phyloP scores from a whole-genome alignment of 768 basidiomycete species.

The Rubroboletus pulcherrimus region DNA sequence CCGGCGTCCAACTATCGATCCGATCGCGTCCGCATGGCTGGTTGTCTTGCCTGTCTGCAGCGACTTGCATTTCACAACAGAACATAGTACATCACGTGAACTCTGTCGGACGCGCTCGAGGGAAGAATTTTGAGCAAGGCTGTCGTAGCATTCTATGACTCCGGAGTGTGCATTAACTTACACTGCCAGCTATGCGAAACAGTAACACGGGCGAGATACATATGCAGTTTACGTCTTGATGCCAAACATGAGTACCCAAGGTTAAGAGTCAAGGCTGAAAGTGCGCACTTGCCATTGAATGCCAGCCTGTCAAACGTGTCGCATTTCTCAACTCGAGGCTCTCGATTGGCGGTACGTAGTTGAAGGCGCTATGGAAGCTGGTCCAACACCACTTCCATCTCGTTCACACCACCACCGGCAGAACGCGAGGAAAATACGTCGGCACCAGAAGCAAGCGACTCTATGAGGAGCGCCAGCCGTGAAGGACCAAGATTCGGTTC shows the following conservation, averaged over 20 bases:
- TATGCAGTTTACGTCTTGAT: neutral
- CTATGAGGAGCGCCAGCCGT: constrained; percentile 70
- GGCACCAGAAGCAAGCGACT: constrained; percentile 76
- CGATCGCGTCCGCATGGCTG: too few species aligned
- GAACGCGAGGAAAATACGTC: constrained; percentile 59
- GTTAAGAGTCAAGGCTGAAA: neutral
- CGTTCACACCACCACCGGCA: constrained; percentile 41
- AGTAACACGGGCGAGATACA: neutral
- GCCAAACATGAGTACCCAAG: neutral
- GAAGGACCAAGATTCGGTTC: constrained; percentile 69
- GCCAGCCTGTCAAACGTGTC: neutral
- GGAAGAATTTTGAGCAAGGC: neutral
- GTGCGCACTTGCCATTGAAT: neutral
- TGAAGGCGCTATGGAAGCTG: constrained; percentile 11
- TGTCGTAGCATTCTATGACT: neutral
- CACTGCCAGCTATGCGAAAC: neutral
- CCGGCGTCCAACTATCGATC: neutral
- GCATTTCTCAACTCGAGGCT: neutral
- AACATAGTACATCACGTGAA: too few species aligned
- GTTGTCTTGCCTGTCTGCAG: neutral
- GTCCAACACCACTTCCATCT: constrained; percentile 73
- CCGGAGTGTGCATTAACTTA: neutral
- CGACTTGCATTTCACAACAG: neutral
- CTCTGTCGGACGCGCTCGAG: too few species aligned
- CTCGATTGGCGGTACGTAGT: neutral